Evolutionary conservation across 139 green algal species (phyloP), one percentile per base, ranked within the genome.

Genomic region (Edaphochlamys debaryana): DNA sequence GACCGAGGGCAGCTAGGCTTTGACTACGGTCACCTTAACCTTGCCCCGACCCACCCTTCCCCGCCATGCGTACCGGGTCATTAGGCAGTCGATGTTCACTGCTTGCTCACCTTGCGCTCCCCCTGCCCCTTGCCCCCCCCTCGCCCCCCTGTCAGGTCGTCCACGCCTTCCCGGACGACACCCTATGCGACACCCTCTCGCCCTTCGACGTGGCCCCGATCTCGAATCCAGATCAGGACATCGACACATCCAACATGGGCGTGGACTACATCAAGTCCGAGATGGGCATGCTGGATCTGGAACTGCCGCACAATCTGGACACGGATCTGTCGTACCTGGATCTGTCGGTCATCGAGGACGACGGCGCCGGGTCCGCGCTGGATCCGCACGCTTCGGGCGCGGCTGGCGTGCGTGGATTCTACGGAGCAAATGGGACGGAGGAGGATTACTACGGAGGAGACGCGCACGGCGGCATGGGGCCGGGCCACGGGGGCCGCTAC

Each of bases 151-250:
- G 37, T 19, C 32, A 79, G 72, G 72, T 68, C 13, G 34, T 79
- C 30, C 52, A 30, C 25, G 72, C 72, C 72, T 79, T 79, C 72
- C 72, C 72, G 6, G 23, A 58, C 48, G 52, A 67, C 72, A 50
- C 34, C 34, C 30, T 79, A 22, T 67, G 54, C 32, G 72, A 79
- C 72, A 79, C 34, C 8, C 72, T 79, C 7, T 3, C 34, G 13
- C 36, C 54, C 37, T 54, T n/a, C 20, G 72, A 79, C 20, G 48
- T 67, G 72, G 72, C 52, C 1, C 52, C 72, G 48, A 52, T 79
- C 13, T 4, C 54, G 72, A 50, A 79, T 1, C 23, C 72, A 11
- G 72, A 79, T 6, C 27, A 34, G 22, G 72, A 79, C 23, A 22
- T 79, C 2, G 23, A 38, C 72, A 79, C 34, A 5, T n/a, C 8